Evolutionary conservation across 805 yeast genomes (phyloP).

Genomic region (Yarrowia sp.): DNA sequence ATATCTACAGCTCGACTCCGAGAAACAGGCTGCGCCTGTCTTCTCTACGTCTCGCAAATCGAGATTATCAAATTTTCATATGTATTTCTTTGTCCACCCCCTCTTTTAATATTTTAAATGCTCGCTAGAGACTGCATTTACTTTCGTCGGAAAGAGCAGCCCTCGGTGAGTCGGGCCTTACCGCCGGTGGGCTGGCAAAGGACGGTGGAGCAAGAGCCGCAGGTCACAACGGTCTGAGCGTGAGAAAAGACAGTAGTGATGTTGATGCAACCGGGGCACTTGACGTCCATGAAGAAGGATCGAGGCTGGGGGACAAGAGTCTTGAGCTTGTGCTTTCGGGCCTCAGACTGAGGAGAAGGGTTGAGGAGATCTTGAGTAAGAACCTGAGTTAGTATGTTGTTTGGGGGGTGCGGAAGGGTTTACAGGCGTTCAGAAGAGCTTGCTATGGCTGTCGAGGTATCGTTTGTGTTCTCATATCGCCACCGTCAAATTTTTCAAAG

Average conservation of each 20-base stretch:
- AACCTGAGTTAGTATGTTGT: slow-evolving; percentile 57
- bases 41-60: too few relatives aligned
- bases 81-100: slow-evolving; percentile 23
- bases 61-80: slow-evolving; percentile 25
- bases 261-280: slow-evolving; percentile 99
- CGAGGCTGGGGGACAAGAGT: slow-evolving; percentile 96
- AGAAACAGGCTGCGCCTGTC: too few relatives aligned
- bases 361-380: slow-evolving; percentile 98
- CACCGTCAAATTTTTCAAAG: slow-evolving; percentile 6
- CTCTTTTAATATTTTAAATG: slow-evolving; percentile 26
- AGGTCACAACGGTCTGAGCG: slow-evolving; percentile 99
- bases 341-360: slow-evolving; percentile 97
- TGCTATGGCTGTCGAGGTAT: too few relatives aligned
- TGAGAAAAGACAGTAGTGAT: slow-evolving; percentile 99
- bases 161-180: slow-evolving; percentile 99
- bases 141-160: slow-evolving; percentile 99
- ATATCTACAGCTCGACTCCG: too few relatives aligned
- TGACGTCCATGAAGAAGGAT: slow-evolving; percentile 99
- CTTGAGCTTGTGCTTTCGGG: slow-evolving; percentile 95
- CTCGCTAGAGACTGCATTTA: slow-evolving; percentile 44
- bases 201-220: slow-evolving; percentile 98
- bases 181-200: slow-evolving; percentile 99
- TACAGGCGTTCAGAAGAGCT: too few relatives aligned
- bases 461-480: too few relatives aligned
- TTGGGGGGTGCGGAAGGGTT: too few relatives aligned